A percentile compares a stretch with the other conserved stretches of the same genome.
Evolutionary conservation across 2,329 filamentous ascomycete species (phyloP).

Genomic region (Paraphaeosphaeria minitans): DNA sequence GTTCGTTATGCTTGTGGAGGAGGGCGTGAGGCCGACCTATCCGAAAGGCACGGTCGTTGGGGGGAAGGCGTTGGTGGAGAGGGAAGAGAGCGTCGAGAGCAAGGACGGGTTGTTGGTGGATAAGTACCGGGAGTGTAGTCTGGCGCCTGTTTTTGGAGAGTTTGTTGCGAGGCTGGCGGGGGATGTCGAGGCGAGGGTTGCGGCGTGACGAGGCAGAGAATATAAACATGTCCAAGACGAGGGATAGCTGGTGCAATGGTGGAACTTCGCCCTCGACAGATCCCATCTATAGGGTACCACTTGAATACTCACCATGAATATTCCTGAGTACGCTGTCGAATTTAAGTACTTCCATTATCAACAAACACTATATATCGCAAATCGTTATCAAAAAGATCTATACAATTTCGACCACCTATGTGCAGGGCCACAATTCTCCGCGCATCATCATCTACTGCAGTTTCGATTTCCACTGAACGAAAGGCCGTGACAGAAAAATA

Average conservation of each 20-base stretch:
- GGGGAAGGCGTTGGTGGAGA: slow-evolving; percentile 38
- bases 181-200: slow-evolving; percentile 29
- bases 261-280: too few species aligned
- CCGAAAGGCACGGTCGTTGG: slow-evolving; percentile 65
- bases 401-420: not conserved
- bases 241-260: too few species aligned
- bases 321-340: not conserved
- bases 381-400: not conserved
- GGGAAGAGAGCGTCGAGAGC: slow-evolving; percentile 26
- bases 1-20: slow-evolving; percentile 87
- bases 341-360: not conserved
- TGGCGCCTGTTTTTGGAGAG: slow-evolving; percentile 69
- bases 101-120: slow-evolving; percentile 61
- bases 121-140: slow-evolving; percentile 74
- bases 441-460: not conserved
- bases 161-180: slow-evolving; percentile 63
- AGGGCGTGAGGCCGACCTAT: slow-evolving; percentile 68
- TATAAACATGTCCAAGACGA: too few species aligned
- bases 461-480: not conserved
- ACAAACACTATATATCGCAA: not conserved
- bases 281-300: too few species aligned
- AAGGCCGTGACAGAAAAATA: not conserved
- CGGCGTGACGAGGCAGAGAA: not conserved
- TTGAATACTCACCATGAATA: not conserved
- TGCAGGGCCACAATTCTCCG: too few species aligned